These are phyloP conservation scores for Salvia splendens DNA, from an alignment of 257 asterid genomes.

Conservation along the genomic window DNA sequence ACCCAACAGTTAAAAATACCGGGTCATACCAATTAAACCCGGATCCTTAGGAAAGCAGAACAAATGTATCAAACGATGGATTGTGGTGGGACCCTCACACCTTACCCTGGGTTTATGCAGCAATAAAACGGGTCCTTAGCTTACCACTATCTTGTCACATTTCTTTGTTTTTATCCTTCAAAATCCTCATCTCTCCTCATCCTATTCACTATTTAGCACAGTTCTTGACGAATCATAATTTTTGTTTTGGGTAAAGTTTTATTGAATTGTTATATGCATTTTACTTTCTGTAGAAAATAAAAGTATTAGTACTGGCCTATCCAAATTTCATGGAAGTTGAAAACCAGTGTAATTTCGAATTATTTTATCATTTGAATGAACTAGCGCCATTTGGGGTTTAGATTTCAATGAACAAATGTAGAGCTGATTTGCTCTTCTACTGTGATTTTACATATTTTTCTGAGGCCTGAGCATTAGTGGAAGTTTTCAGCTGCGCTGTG, in stretches of 20 bases:
- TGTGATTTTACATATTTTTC: slow-evolving; percentile 9
- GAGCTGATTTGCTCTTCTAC: slow-evolving; percentile 20
- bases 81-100: too few species aligned
- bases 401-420: slow-evolving; percentile 6
- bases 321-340: slow-evolving; percentile 14
- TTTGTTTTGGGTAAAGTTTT: slow-evolving; percentile 9
- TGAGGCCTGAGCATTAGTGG: slow-evolving; percentile 3
- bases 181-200: not conserved
- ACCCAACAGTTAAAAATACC: too few species aligned
- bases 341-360: not conserved
- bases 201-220: not conserved
- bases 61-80: too few species aligned
- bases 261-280: slow-evolving; percentile 23
- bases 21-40: too few species aligned
- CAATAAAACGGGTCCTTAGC: too few species aligned
- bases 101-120: too few species aligned
- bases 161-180: not conserved
- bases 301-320: not conserved
- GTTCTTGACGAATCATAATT: not conserved
- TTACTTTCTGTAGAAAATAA: not conserved
- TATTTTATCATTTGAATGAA: not conserved
- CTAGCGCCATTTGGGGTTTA: not conserved
- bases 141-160: slow-evolving; percentile 1
- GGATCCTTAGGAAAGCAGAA: too few species aligned
- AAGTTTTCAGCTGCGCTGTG: slow-evolving; percentile 19